Evolutionary conservation across 176 grass and related monocot species (phyloP), one percentile per base, ranked within the genome.

Genomic region (Aegilops speltoides): DNA sequence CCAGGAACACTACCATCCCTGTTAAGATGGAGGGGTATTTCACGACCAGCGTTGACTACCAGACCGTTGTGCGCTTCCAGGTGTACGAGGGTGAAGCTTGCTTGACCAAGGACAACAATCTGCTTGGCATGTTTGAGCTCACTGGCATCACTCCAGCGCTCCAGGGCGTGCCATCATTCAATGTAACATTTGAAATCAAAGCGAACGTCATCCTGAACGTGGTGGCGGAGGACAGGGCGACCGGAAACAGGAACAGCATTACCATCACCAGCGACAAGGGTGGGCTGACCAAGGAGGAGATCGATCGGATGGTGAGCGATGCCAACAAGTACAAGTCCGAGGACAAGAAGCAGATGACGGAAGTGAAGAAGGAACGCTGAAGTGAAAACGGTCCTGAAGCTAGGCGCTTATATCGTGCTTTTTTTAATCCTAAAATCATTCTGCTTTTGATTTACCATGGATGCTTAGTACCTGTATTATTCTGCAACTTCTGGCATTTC

Each of bases 111-210:
- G 32, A 5, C 0, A 69, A 69, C 32, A 22, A 0, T 0, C 19
- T 70, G 0, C 67, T 70, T 0, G 19, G 67, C 9, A 1, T 0
- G 9, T 38, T 70, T 1, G 0, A 0, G 0, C 33, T 70, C 32
- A 5, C 0, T 10, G 67, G 19, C 17, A 3, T 70, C 32, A 19
- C 67, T 38, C 33, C 67, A 6, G 67, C 8, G 67, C 8, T 4
- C 33, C 32, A 9, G 3, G 0, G 1, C 33, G 67, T 70, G 19
- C 17, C 67, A 38, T 0, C 2, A 0, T 0, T 70, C 19, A 38
- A 22, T 0, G 67, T 70, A 1, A 38, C 4, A 0, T 70, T 70
- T 19, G 19, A 70, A 6, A 70, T 70, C 67, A 3, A 37, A 0
- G 19, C 3, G 6, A 70, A 38, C 0, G 67, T 33, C 1, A 1